Conservation (phyloP, 1,284 basidiomycete genomes). For the Microbotryum intermedium region DNA sequence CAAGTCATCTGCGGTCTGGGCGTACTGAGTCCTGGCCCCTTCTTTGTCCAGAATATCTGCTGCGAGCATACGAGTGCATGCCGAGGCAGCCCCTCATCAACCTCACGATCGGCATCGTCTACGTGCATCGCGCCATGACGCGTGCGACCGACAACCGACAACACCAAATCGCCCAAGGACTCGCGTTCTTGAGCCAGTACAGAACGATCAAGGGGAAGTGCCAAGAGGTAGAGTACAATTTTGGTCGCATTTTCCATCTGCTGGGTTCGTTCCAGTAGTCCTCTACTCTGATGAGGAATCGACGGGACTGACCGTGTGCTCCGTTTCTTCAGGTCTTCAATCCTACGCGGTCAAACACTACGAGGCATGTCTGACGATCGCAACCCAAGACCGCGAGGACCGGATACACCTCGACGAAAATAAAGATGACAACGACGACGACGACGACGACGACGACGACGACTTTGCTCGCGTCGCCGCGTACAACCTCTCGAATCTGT, state of each 20-base stretch:
- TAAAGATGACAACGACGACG: constrained; percentile 32
- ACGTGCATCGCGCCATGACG: constrained; percentile 80
- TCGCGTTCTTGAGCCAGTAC: constrained; percentile 74
- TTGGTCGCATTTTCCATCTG: constrained; percentile 81
- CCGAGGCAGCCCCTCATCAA: constrained; percentile 77
- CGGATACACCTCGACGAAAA: constrained; percentile 23
- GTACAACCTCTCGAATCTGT: constrained; percentile 78
- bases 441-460: background rate
- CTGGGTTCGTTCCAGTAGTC: constrained; percentile 58
- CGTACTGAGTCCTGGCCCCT: background rate
- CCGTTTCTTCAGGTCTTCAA: constrained; percentile 52
- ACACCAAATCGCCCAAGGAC: constrained; percentile 68
- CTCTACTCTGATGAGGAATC: background rate
- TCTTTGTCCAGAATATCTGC: constrained; percentile 61
- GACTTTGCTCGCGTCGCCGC: constrained; percentile 54
- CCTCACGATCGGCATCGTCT: constrained; percentile 70
- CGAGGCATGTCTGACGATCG: constrained; percentile 40
- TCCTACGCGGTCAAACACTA: constrained; percentile 77
- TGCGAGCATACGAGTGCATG: constrained; percentile 77
- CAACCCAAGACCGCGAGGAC: constrained; percentile 5
- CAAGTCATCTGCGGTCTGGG: too few species aligned
- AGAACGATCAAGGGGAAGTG: constrained; percentile 47
- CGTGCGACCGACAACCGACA: constrained; percentile 90
- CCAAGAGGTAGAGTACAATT: constrained; percentile 78
- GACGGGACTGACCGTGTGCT: background rate